These are phyloP conservation scores for Gentiana straminea DNA, from an alignment of 257 asterid genomes.

Conservation along the genomic window DNA sequence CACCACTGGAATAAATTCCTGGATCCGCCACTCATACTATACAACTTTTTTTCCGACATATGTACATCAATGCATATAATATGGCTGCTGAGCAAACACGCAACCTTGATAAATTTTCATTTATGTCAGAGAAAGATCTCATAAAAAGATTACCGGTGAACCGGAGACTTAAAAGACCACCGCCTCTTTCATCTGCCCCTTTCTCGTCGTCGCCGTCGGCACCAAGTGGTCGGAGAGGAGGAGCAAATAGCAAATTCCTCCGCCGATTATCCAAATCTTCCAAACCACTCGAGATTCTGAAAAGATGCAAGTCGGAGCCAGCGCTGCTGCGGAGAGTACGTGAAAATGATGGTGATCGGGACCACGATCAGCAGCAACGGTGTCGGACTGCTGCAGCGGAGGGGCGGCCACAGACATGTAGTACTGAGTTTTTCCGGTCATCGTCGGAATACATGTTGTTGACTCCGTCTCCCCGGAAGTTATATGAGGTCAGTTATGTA, in stretches of 20 bases:
- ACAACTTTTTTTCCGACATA: too few relatives aligned
- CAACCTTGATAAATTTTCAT: neutral
- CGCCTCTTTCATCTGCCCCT: constrained; percentile 15
- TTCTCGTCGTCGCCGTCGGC: constrained; percentile 1
- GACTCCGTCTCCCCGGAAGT: constrained; percentile 21
- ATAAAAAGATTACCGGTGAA: constrained; percentile 27
- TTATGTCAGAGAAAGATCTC: constrained; percentile 32
- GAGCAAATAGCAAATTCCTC: constrained; percentile 6
- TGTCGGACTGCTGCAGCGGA: constrained; percentile 10
- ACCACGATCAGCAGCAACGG: constrained; percentile 9
- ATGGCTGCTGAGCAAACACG: neutral
- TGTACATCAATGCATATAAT: too few relatives aligned
- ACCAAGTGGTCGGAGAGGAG: constrained; percentile 10
- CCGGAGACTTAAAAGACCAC: constrained; percentile 27
- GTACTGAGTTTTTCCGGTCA: constrained; percentile 20
- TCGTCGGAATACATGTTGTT: constrained; percentile 19
- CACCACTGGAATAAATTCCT: too few relatives aligned
- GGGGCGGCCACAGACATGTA: constrained; percentile 38
- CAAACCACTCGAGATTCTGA: constrained; percentile 10
- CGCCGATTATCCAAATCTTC: constrained; percentile 13
- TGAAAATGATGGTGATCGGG: neutral
- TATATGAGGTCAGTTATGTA: constrained; percentile 20
- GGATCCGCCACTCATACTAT: too few relatives aligned
- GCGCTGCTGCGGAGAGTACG: constrained; percentile 9
- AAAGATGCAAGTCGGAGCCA: constrained; percentile 46